These are phyloP conservation scores for Saccharomyces hybrid DNA, from an alignment of 1,139 yeast genomes.

Conservation along the genomic window DNA sequence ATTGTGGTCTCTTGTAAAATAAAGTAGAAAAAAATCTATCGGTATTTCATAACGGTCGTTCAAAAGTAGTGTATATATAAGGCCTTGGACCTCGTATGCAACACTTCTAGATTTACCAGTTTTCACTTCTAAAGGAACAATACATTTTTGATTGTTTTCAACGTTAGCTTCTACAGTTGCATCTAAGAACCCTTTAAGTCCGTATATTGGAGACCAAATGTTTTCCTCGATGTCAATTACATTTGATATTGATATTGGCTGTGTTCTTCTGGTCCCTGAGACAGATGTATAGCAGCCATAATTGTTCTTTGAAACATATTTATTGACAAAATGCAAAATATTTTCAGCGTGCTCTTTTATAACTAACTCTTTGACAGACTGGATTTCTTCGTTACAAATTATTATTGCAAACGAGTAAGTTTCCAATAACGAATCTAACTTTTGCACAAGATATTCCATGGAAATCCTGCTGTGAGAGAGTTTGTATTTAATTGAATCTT, in stretches of 20 bases:
- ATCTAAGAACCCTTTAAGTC: conserved; percentile 87
- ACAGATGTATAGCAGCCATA: conserved; percentile 29
- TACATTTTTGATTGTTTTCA: conserved; percentile 30
- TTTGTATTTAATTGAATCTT: conserved; percentile 47
- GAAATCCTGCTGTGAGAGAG: conserved; percentile 30
- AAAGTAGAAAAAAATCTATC: conserved; percentile 57
- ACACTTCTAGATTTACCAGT: conserved; percentile 62
- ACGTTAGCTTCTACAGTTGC: conserved; percentile 66
- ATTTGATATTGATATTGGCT: conserved; percentile 49
- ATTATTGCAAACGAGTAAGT: conserved; percentile 45
- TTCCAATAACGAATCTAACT: conserved; percentile 41
- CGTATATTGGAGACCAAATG: conserved; percentile 85
- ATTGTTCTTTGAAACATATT: conserved; percentile 33
- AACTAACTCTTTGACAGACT: conserved; percentile 42
- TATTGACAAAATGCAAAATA: conserved; percentile 56
- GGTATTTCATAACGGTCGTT: conserved; percentile 72
- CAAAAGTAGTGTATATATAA: conserved; percentile 72
- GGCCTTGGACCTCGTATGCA: conserved; percentile 80
- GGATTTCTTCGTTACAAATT: conserved; percentile 47
- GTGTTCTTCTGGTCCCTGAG: conserved; percentile 37
- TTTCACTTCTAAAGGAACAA: conserved; percentile 82
- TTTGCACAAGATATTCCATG: conserved; percentile 38
- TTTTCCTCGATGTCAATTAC: conserved; percentile 83
- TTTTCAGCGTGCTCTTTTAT: conserved; percentile 49
- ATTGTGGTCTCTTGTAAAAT: conserved; percentile 62